Conservation (phyloP, 75 land plant species). For the Ceratopteris richardii region DNA sequence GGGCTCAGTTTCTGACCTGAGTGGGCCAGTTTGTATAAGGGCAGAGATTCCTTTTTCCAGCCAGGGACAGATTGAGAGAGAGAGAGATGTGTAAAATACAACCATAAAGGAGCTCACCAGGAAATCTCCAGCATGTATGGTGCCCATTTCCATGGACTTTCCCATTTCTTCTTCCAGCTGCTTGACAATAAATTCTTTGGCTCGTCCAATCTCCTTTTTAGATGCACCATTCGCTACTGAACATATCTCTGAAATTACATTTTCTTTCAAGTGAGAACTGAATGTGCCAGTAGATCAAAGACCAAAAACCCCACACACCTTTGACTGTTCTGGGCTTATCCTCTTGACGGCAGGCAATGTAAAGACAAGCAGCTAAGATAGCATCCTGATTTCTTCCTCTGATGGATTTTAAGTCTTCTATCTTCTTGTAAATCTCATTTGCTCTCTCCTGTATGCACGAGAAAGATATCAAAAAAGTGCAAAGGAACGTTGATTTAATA, state of each 20-base stretch:
- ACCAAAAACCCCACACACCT: too few species aligned
- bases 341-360: constrained; percentile 94
- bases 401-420: constrained; percentile 84
- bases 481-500: too few species aligned
- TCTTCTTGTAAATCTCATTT: constrained; percentile 92
- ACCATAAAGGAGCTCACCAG: constrained; percentile 47
- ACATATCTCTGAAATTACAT: constrained; percentile 77
- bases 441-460: constrained; percentile 64
- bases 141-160: constrained; percentile 85
- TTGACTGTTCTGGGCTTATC: constrained; percentile 89
- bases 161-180: constrained; percentile 86
- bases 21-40: too few species aligned
- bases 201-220: constrained; percentile 96
- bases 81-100: too few species aligned
- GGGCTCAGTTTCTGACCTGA: too few species aligned
- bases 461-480: background rate
- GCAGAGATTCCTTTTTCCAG: too few species aligned
- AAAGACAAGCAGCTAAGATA: constrained; percentile 89
- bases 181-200: constrained; percentile 89
- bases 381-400: constrained; percentile 97
- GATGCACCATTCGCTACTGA: constrained; percentile 96
- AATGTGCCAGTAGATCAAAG: too few species aligned
- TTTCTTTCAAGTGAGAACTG: too few species aligned
- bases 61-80: too few species aligned
- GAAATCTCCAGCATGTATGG: constrained; percentile 94